Percentiles rank a stretch among this genome's conserved stretches.
Conservation (phyloP, 768 basidiomycete genomes). For the Inosperma sp. region DNA sequence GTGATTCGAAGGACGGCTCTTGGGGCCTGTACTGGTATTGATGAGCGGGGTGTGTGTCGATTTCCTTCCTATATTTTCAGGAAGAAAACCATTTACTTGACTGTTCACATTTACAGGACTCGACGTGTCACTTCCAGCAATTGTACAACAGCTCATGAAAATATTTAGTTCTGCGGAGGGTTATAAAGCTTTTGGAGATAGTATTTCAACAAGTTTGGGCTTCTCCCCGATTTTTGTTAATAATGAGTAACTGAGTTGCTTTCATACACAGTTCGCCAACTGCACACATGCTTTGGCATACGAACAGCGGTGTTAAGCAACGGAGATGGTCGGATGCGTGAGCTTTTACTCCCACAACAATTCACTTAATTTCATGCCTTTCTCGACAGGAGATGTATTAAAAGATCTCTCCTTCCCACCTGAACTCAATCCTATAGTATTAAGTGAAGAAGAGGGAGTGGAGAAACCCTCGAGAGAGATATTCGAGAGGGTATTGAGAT, state of each 20-base stretch:
- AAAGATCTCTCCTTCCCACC: slow-evolving; percentile 52
- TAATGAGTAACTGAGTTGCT: neutral
- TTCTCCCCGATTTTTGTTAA: neutral
- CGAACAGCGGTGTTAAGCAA: slow-evolving; percentile 65
- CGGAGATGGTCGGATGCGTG: slow-evolving; percentile 68
- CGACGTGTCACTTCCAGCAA: slow-evolving; percentile 45
- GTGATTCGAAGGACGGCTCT: slow-evolving; percentile 71
- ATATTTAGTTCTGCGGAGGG: slow-evolving; percentile 70
- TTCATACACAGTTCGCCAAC: slow-evolving; percentile 35
- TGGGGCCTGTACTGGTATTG: slow-evolving; percentile 63
- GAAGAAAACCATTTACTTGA: neutral
- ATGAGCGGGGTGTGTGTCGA: slow-evolving; percentile 33
- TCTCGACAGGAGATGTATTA: slow-evolving; percentile 40
- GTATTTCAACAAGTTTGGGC: slow-evolving; percentile 28
- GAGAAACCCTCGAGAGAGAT: slow-evolving; percentile 66
- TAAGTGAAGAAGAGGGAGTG: slow-evolving; percentile 64
- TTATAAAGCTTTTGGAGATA: slow-evolving; percentile 42
- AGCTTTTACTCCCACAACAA: slow-evolving; percentile 18
- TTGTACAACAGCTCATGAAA: slow-evolving; percentile 57
- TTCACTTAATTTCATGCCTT: slow-evolving; percentile 14
- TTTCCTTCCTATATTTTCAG: neutral
- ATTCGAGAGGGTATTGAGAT: slow-evolving; percentile 44
- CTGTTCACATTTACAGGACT: slow-evolving; percentile 39
- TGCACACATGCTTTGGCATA: slow-evolving; percentile 45
- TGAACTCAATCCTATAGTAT: slow-evolving; percentile 49